phyloP scores from a whole-genome alignment of 768 basidiomycete genomes.

The Macrolepiota dolichaula region DNA sequence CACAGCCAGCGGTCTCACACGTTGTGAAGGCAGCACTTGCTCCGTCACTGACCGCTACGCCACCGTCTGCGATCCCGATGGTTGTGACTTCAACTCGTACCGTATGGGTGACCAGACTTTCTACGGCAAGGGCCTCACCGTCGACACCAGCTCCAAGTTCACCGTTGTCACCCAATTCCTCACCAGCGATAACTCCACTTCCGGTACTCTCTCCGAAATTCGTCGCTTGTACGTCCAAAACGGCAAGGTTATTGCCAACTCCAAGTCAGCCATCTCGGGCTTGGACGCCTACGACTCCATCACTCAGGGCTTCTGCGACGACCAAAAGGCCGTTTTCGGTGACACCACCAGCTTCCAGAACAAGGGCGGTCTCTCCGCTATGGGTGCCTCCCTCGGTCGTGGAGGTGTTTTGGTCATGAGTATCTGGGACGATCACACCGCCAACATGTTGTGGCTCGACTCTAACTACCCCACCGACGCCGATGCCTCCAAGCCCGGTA shows the following conservation, averaged over 20 bases:
- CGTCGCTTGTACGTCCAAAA: constrained; percentile 20
- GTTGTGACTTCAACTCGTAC: constrained; percentile 22
- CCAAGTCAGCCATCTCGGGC: constrained; percentile 14
- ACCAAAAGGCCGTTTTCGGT: constrained; percentile 15
- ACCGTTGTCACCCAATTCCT: constrained; percentile 23
- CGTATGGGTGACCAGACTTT: constrained; percentile 19
- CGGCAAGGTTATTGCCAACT: constrained; percentile 20
- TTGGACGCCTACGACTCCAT: constrained; percentile 15
- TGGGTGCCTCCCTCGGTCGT: constrained; percentile 1
- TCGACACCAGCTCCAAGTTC: constrained; percentile 22
- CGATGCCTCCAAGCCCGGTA: constrained; percentile 17
- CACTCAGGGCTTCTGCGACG: constrained; percentile 16
- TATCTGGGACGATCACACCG: constrained; percentile 22
- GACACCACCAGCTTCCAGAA: constrained; percentile 12
- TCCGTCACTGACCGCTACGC: constrained; percentile 14
- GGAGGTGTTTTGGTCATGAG: constrained; percentile 19
- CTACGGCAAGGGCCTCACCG: constrained; percentile 19
- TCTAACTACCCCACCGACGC: constrained; percentile 5
- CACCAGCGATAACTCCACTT: constrained; percentile 18
- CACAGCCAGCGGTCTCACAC: constrained; percentile 15
- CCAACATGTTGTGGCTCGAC: constrained; percentile 9
- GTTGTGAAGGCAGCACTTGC: constrained; percentile 17
- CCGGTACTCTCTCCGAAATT: constrained; percentile 19
- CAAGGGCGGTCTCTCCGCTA: constrained; percentile 1
- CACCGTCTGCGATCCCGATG: constrained; percentile 19